Conservation (phyloP, 1,284 basidiomycete genomes). For the Ustilago esculenta region DNA sequence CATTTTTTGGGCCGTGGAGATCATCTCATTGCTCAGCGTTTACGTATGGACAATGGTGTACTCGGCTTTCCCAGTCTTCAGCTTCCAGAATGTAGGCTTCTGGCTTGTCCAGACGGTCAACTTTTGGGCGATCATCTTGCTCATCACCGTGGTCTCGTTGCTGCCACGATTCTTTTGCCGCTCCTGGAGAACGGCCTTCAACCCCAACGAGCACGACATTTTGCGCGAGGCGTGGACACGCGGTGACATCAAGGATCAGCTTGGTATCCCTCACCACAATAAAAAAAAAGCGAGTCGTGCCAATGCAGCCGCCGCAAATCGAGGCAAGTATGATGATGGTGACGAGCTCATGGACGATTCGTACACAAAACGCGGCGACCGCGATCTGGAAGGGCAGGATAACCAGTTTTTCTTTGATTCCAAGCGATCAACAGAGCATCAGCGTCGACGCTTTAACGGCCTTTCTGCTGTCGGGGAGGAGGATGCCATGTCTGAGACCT, state of each 20-base stretch:
- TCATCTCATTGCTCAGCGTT: slow-evolving; percentile 56
- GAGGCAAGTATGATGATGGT: slow-evolving; percentile 3
- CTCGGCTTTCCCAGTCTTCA: slow-evolving; percentile 51
- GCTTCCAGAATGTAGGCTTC: slow-evolving; percentile 49
- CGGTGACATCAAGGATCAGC: slow-evolving; percentile 57
- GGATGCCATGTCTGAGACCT: slow-evolving; percentile 48
- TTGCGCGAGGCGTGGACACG: slow-evolving; percentile 59
- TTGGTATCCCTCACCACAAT: slow-evolving; percentile 44
- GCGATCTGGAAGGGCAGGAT: slow-evolving; percentile 41
- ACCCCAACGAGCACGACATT: slow-evolving; percentile 57
- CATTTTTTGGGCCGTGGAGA: slow-evolving; percentile 57
- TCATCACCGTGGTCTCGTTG: slow-evolving; percentile 55
- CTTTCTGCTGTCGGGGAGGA: slow-evolving; percentile 39
- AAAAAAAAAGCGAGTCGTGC: slow-evolving; percentile 30
- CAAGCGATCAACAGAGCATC: slow-evolving; percentile 30
- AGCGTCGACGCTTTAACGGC: slow-evolving; percentile 21
- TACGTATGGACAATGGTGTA: slow-evolving; percentile 58
- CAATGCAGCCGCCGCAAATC: slow-evolving; percentile 10
- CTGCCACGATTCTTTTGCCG: slow-evolving; percentile 54
- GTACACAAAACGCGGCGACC: slow-evolving; percentile 9
- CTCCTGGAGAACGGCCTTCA: slow-evolving; percentile 53
- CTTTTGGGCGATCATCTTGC: slow-evolving; percentile 55
- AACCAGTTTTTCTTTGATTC: slow-evolving; percentile 30
- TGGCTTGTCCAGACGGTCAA: slow-evolving; percentile 54
- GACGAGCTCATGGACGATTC: slow-evolving; percentile 11